These are phyloP conservation scores for Aspergillus fumigatiaffinis DNA, from an alignment of 2,329 filamentous ascomycete species.

Conservation along the genomic window DNA sequence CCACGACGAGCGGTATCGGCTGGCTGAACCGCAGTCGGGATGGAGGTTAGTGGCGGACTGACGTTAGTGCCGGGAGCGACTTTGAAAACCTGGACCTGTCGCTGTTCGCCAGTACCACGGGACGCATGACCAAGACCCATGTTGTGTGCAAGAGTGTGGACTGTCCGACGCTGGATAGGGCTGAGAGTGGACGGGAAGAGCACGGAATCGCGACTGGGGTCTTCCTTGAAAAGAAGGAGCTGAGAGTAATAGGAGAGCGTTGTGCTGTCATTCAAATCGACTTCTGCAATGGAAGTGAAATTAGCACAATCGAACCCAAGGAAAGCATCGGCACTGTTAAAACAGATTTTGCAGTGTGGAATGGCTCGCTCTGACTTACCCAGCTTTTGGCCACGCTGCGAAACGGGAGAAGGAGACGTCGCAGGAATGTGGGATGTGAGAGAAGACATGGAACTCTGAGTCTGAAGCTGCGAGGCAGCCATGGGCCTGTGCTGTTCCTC, in stretches of 20 bases:
- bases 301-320: constrained; percentile 1
- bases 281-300: constrained; percentile 48
- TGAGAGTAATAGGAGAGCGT: constrained; percentile 88
- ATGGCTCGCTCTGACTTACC: constrained; percentile 22
- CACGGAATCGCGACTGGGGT: constrained; percentile 70
- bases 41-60: constrained; percentile 61
- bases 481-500: constrained; percentile 92
- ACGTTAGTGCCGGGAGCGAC: constrained; percentile 50
- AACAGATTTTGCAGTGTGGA: neutral
- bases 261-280: constrained; percentile 87
- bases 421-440: constrained; percentile 62
- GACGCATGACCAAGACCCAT: constrained; percentile 90
- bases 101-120: constrained; percentile 78
- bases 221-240: constrained; percentile 82
- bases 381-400: constrained; percentile 44
- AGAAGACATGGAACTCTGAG: constrained; percentile 82
- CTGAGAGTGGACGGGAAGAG: constrained; percentile 78
- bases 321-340: neutral
- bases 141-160: constrained; percentile 92
- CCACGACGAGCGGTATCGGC: constrained; percentile 76
- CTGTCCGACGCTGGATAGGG: constrained; percentile 79
- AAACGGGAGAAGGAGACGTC: constrained; percentile 65
- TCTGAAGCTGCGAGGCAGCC: constrained; percentile 62
- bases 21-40: constrained; percentile 60
- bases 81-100: constrained; percentile 83